A percentile compares a stretch with the other conserved stretches of the same genome.
These are phyloP conservation scores for Xylariaceae sp. DNA, from an alignment of 2,329 filamentous ascomycete species.

Conservation along the genomic window DNA sequence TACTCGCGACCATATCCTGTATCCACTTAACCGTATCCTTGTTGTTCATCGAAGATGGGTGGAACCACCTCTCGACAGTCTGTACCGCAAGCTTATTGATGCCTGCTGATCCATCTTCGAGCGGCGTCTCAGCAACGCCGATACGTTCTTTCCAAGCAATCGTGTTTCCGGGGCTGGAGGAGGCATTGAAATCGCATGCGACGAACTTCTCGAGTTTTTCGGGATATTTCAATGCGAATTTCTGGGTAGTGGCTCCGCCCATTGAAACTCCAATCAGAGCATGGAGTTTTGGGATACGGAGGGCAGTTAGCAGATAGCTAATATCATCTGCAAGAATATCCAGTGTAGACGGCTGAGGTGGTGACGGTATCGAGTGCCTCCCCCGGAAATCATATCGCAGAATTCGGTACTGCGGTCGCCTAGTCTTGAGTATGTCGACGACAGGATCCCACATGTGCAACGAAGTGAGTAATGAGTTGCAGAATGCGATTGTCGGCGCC, in stretches of 20 bases:
- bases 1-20: constrained; percentile 63
- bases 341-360: constrained; percentile 51
- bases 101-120: constrained; percentile 48
- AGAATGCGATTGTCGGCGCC: constrained; percentile 70
- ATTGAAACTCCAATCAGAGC: constrained; percentile 73
- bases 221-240: constrained; percentile 76
- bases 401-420: constrained; percentile 64
- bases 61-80: constrained; percentile 79
- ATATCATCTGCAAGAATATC: constrained; percentile 68
- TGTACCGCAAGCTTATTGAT: constrained; percentile 63
- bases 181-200: constrained; percentile 73
- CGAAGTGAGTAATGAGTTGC: constrained; percentile 76
- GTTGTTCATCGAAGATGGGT: constrained; percentile 49
- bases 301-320: constrained; percentile 58
- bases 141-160: constrained; percentile 77
- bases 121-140: constrained; percentile 55
- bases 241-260: constrained; percentile 74
- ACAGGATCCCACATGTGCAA: constrained; percentile 79
- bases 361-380: constrained; percentile 48
- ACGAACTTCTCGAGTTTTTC: constrained; percentile 79
- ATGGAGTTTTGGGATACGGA: constrained; percentile 64
- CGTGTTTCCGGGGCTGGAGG: constrained; percentile 69
- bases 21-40: constrained; percentile 51
- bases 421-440: constrained; percentile 54
- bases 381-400: constrained; percentile 77